Evolutionary conservation across 495 filamentous ascomycete genomes (phyloP).

Genomic region (Diplogelasinospora grovesii): DNA sequence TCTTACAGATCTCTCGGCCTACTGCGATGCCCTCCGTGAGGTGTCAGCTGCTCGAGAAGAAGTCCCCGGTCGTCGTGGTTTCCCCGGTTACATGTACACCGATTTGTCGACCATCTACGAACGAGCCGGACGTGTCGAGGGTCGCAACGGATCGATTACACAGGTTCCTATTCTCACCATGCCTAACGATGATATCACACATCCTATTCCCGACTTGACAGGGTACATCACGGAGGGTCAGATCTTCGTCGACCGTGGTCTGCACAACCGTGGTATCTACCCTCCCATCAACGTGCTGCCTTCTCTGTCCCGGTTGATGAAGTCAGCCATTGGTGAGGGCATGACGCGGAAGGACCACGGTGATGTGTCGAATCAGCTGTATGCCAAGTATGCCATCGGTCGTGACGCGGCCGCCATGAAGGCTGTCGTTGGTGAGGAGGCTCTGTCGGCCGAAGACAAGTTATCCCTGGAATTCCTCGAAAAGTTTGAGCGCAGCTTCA

Average conservation of each 20-base stretch:
- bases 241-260: conserved; percentile 93
- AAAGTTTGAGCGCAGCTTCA: conserved; percentile 93
- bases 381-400: conserved; percentile 99
- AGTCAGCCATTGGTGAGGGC: conserved; percentile 96
- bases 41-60: conserved; percentile 97
- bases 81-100: conserved; percentile 99
- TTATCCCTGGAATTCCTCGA: conserved; percentile 96
- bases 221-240: conserved; percentile 99
- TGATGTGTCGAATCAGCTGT: conserved; percentile 98
- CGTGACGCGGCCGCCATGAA: conserved; percentile 99
- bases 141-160: conserved; percentile 96
- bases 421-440: conserved; percentile 97
- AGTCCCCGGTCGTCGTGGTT: conserved; percentile 98
- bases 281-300: conserved; percentile 99
- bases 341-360: conserved; percentile 94
- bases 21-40: conserved; percentile 98
- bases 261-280: conserved; percentile 94
- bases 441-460: conserved; percentile 91
- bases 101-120: conserved; percentile 99
- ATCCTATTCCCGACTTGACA: conserved; percentile 97
- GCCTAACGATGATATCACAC: conserved; percentile 99
- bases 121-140: conserved; percentile 95
- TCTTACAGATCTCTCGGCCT: conserved; percentile 94
- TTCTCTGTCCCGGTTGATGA: conserved; percentile 98
- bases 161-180: conserved; percentile 99